Evolutionary conservation across 257 asterid genomes (phyloP), one percentile per base, ranked within the genome.

Genomic region (Solanum gandarillasii): DNA sequence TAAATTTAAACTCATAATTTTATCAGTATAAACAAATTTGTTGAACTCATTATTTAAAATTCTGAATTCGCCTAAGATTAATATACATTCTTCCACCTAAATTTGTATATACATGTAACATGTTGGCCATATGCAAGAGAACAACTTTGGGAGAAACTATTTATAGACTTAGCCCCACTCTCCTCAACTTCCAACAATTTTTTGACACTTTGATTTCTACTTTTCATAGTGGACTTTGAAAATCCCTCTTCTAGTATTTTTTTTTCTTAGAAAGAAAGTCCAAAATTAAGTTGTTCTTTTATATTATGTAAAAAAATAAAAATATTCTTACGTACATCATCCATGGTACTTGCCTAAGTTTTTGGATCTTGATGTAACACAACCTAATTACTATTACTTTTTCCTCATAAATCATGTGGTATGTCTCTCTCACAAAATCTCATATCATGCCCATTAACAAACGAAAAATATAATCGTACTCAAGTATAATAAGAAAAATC

Each of bases 171-270:
- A 46, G 41, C 39, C 85, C 85, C 85, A 81, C 85, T 46, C 14
- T 81, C 27, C n/a, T 46, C 68, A 46, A 81, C 85, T 21, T 43
- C 85, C 67, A 81, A 81, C 27, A 62, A 81, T 29, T 7, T 29
- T 27, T 7, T 18, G 68, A 32, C 68, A 81, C 41, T 29, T 46
- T 81, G 85, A 29, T 81, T 81, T 81, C 41, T 46, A 81, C 85
- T 81, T 81, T 46, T 48, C 6, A 5, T 81, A 46, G 68, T 81
- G 68, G 68, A 46, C 85, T 81, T 46, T 81, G 41, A 81, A 81
- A 29, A 36, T 46, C 34, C 41, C 85, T 81, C 16, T 81, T 81
- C 27, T 29, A 81, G 65, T 46, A 46, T 13, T 31, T 23, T 21
- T 5, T 6, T 41, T 74, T 36, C 21, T 23, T 23, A 9, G 7